Base-by-base conservation (phyloP, 2,329 filamentous ascomycete genomes). In the Hysterium pulicare region DNA sequence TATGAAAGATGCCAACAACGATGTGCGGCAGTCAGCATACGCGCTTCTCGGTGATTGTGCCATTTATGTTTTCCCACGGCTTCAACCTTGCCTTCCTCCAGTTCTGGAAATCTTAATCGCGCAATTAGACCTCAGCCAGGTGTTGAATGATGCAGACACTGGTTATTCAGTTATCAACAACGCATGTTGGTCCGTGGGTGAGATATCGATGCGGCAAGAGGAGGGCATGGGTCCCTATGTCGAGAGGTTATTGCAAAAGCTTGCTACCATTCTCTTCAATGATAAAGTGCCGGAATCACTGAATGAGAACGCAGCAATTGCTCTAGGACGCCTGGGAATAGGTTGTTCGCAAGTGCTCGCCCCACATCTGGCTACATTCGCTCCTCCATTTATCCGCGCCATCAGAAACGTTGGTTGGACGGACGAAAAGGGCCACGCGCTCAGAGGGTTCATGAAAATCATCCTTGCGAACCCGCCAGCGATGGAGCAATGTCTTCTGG, bases 121-220 rank as follows among this genome's bases (percentile, higher is more conserved):
- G 56, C 90, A 97, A 63, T 80, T 98, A 21, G 90, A 97, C 52
- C 74, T 95, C 28, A 58, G 54, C 11, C 59, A 70, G 52, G 85
- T 90, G 47, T 77, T 76, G 42, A 88, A 94, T 54, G 86, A 90
- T 47, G 82, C 89, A 35, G 88, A 95, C 50, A 86, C 81, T 15
- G 84, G 83, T 11, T 96, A 95, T 65, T 89, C 90, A 46, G 90
- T 97, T 22, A 83, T 97, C 46, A 98, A 97, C 77, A 98, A 98
- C 62, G 91, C 93, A 17, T 97, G 91, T 71, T 98, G 93, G 93
- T 94, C 90, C 5, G 84, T 83, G 19, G 93, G 93, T 32, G 93
- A 98, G 71, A 93, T 97, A 48, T 82, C 90, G 13, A 83, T 95
- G 66, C 83, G 88, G 47, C 78, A 87, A 62, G 81, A 83, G 48